Percentiles rank a stretch among this genome's conserved stretches.
These are phyloP conservation scores for Murraya koenigii DNA, from an alignment of 345 rosid genomes.

Conservation along the genomic window DNA sequence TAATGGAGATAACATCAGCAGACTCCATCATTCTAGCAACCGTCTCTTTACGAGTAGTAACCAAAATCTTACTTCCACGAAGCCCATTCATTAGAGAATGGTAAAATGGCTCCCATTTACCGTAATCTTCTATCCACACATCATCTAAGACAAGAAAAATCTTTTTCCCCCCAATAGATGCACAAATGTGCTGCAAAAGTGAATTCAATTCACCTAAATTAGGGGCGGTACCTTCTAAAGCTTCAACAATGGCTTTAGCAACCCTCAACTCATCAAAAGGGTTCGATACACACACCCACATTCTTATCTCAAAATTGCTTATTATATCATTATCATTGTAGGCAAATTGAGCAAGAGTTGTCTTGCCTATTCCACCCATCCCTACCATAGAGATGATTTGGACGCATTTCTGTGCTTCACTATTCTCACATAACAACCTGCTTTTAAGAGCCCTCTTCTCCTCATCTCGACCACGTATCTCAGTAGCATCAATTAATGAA, in stretches of 20 bases:
- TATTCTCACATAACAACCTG: not conserved
- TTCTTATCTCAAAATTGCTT: not conserved
- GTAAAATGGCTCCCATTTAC: not conserved
- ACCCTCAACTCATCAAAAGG: slow-evolving; percentile 3
- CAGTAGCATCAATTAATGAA: not conserved
- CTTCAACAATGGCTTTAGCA: not conserved
- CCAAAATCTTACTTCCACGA: not conserved
- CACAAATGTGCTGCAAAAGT: not conserved
- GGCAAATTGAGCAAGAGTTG: not conserved
- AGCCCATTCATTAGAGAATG: not conserved
- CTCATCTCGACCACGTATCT: not conserved
- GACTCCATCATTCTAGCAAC: not conserved
- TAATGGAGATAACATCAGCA: not conserved
- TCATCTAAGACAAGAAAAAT: not conserved
- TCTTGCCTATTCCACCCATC: slow-evolving; percentile 1
- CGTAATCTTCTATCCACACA: not conserved
- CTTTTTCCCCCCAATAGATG: not conserved
- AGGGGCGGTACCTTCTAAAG: not conserved
- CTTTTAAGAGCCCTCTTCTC: not conserved
- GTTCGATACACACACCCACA: not conserved
- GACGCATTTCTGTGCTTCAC: not conserved
- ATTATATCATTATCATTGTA: not conserved
- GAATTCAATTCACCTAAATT: not conserved
- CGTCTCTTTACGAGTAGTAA: not conserved
- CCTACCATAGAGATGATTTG: slow-evolving; percentile 1